Evolutionary conservation across 768 basidiomycete genomes (phyloP).

Genomic region (Favolaschia claudopus): DNA sequence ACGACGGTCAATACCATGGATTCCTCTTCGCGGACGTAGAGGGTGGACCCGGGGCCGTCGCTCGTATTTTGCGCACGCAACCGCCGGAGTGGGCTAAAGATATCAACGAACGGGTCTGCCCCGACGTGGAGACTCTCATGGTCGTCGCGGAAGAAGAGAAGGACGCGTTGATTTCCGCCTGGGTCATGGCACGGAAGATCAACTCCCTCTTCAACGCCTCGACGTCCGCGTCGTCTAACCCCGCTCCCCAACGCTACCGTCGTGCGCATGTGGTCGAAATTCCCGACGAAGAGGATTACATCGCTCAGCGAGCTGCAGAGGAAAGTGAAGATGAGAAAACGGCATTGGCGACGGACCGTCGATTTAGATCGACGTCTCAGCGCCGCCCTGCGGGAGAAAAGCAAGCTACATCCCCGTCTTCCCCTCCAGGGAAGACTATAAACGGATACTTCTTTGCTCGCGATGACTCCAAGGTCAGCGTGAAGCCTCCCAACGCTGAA

Average conservation of each 20-base stretch:
- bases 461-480: neutral
- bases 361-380: no score
- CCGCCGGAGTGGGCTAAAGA: neutral
- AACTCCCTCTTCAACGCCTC: neutral
- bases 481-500: slow-evolving; percentile 4
- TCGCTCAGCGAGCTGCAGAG: no score
- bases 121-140: neutral
- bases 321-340: no score
- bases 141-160: neutral
- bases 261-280: no score
- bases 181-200: neutral
- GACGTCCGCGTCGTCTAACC: no score
- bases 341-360: no score
- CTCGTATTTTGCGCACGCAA: neutral
- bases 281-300: slow-evolving; percentile 29
- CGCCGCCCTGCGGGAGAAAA: neutral
- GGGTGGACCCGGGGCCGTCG: neutral
- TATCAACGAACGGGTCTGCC: neutral
- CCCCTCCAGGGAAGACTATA: neutral
- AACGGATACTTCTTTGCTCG: slow-evolving; percentile 2
- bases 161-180: neutral
- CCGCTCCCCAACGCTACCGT: no score
- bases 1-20: neutral
- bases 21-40: neutral
- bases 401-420: neutral